These are phyloP conservation scores for Claviceps sp. DNA, from an alignment of 2,329 filamentous ascomycete species.

Conservation along the genomic window DNA sequence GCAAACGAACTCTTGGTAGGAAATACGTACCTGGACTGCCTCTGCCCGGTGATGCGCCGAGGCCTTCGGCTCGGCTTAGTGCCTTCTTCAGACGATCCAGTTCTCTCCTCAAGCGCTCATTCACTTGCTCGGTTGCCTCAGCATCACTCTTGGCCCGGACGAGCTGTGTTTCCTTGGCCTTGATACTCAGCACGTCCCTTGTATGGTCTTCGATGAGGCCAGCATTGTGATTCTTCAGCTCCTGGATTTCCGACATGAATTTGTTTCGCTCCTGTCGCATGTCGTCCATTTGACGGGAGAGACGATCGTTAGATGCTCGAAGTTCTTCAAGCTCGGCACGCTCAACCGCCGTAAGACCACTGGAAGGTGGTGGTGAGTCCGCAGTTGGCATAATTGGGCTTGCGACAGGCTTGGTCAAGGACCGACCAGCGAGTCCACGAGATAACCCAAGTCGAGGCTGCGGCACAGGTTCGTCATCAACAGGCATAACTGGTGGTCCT, in stretches of 20 bases:
- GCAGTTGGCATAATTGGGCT: conserved; percentile 36
- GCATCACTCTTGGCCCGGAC: conserved; percentile 83
- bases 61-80: conserved; percentile 46
- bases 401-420: conserved; percentile 60
- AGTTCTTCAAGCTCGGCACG: conserved; percentile 87
- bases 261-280: conserved; percentile 69
- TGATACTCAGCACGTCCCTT: conserved; percentile 86
- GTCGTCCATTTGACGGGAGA: conserved; percentile 65
- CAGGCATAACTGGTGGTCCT: conserved; percentile 31
- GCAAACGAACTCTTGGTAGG: background rate
- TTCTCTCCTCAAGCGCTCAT: conserved; percentile 73
- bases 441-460: conserved; percentile 52
- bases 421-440: conserved; percentile 74
- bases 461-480: conserved; percentile 45
- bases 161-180: conserved; percentile 94
- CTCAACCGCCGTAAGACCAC: conserved; percentile 64
- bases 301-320: conserved; percentile 66
- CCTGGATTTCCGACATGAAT: conserved; percentile 75
- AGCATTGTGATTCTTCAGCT: conserved; percentile 93
- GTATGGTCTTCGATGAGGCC: conserved; percentile 96
- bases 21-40: conserved; percentile 22
- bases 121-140: conserved; percentile 75
- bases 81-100: conserved; percentile 90
- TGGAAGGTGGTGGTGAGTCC: conserved; percentile 44
- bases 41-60: conserved; percentile 25